Conservation (phyloP, 2,329 filamentous ascomycete species). For the Drechslerella dactyloides region DNA sequence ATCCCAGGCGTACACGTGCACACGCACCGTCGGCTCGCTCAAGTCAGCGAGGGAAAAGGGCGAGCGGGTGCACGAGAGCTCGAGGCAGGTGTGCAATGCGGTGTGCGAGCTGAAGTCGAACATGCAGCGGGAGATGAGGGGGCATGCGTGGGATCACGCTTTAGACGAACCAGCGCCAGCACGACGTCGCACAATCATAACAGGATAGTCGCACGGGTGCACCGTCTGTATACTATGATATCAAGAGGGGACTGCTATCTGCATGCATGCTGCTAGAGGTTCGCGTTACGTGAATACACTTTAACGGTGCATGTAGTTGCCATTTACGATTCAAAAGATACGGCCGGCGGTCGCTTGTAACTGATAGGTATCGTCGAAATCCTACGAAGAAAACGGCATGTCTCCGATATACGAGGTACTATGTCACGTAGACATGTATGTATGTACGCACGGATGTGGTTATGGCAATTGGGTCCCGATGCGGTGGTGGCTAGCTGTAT, state of each 20-base stretch:
- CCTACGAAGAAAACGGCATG: no score
- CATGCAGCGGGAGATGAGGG: background rate
- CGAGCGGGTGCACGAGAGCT: conserved; percentile 1
- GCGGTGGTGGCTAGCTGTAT: no score
- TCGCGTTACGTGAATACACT: background rate
- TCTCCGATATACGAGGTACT: no score
- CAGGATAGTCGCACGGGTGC: conserved; percentile 28
- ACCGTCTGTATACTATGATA: conserved; percentile 24
- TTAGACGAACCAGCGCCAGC: conserved; percentile 21
- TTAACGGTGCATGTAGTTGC: no score
- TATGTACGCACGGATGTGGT: no score
- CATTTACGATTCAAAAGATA: no score
- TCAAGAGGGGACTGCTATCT: background rate
- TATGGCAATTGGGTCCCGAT: no score
- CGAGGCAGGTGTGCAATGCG: conserved; percentile 4
- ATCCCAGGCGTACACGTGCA: background rate
- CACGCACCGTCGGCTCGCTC: background rate
- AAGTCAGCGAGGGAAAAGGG: conserved; percentile 9
- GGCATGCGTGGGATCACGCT: background rate
- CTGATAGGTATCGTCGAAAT: no score
- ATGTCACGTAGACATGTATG: no score
- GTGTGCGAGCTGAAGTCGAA: conserved; percentile 38
- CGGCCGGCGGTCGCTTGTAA: no score
- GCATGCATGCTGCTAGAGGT: background rate
- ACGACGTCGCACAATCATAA: conserved; percentile 36